A percentile compares a stretch with the other conserved stretches of the same genome.
Conservation (phyloP, 2,329 filamentous ascomycete genomes). For the Ceratocystis variospora region DNA sequence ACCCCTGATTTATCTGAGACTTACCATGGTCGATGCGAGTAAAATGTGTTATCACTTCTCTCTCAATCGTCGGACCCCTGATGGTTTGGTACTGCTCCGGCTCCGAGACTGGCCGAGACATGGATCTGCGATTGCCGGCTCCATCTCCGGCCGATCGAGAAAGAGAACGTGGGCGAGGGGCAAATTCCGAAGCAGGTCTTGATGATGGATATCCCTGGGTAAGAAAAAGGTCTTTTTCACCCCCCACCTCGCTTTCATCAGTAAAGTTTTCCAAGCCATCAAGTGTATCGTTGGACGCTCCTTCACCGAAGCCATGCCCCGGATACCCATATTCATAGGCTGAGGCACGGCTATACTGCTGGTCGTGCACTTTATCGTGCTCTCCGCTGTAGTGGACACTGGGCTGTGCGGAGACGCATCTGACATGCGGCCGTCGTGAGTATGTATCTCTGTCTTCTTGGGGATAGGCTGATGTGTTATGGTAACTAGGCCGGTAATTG, state of each 20-base stretch:
- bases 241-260: neutral
- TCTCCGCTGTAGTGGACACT: neutral
- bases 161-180: neutral
- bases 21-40: conserved; percentile 75
- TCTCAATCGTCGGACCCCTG: conserved; percentile 64
- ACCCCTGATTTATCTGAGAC: conserved; percentile 23
- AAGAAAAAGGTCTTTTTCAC: neutral
- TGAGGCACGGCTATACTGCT: neutral
- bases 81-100: conserved; percentile 52
- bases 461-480: neutral
- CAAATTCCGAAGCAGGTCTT: conserved; percentile 25
- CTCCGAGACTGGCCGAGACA: neutral
- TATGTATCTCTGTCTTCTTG: conserved; percentile 1
- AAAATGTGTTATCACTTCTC: conserved; percentile 82
- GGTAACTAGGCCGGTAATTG: neutral
- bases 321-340: neutral
- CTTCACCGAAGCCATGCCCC: neutral
- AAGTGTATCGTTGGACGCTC: neutral
- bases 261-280: neutral
- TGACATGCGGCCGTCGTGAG: neutral
- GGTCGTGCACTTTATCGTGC: neutral
- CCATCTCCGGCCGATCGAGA: neutral
- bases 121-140: neutral
- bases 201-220: neutral
- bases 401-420: neutral